Conservation (phyloP, 2,329 filamentous ascomycete genomes). For the Colletotrichum tabaci region DNA sequence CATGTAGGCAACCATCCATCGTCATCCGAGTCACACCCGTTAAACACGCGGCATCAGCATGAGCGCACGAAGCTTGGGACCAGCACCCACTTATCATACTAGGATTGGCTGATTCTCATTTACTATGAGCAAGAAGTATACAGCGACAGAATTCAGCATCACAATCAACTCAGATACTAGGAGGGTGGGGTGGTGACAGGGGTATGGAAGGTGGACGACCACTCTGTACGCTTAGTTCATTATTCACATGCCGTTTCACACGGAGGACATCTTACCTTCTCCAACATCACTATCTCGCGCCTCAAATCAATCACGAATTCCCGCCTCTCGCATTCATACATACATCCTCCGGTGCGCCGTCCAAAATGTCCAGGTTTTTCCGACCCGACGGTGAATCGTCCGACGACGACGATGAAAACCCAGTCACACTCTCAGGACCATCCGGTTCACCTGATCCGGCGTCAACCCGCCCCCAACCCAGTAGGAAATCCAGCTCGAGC, state of each 20-base stretch:
- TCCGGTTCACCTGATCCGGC: neutral
- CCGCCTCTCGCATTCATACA: neutral
- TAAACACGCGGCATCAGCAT: neutral
- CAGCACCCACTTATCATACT: neutral
- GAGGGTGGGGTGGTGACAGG: too few relatives aligned
- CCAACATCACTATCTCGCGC: neutral
- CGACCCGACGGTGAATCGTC: neutral
- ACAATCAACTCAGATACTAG: neutral
- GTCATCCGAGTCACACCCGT: slow-evolving; percentile 19
- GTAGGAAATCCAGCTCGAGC: neutral
- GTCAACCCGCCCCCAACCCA: neutral
- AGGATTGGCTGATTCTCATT: too few relatives aligned
- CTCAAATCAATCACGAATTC: neutral
- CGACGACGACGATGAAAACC: neutral
- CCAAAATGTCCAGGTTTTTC: neutral
- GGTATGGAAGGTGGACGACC: too few relatives aligned
- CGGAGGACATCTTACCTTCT: neutral
- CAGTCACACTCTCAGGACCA: neutral
- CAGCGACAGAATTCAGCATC: too few relatives aligned
- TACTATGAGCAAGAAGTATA: neutral
- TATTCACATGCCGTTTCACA: too few relatives aligned
- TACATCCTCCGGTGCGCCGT: neutral
- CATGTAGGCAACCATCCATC: slow-evolving; percentile 6
- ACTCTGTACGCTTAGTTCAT: too few relatives aligned
- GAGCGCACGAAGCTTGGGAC: neutral